Percentiles rank a stretch among this genome's conserved stretches.
Evolutionary conservation across 768 basidiomycete species (phyloP).

Genomic region (Naganishia vaughanmartiniae): DNA sequence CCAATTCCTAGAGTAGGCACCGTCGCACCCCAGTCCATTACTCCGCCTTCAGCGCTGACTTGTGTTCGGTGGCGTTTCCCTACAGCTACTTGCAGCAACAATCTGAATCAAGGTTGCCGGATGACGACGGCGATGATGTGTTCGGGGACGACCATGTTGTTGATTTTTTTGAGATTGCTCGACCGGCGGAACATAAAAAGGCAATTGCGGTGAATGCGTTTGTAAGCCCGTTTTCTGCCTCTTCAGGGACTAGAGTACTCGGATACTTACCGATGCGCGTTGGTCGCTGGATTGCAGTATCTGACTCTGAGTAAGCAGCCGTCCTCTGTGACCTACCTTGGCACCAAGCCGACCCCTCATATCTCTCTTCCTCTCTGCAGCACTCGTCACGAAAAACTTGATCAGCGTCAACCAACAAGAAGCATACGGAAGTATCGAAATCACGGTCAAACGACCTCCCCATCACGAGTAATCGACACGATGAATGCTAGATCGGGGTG

Average conservation of each 20-base stretch:
- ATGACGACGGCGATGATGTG: constrained; percentile 9
- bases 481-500: neutral
- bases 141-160: neutral
- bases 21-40: neutral
- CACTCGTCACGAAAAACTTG: constrained; percentile 16
- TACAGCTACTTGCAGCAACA: constrained; percentile 10
- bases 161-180: constrained; percentile 7
- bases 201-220: constrained; percentile 21
- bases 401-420: constrained; percentile 12
- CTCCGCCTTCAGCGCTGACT: neutral
- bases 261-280: neutral
- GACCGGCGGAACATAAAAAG: constrained; percentile 15
- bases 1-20: constrained; percentile 13
- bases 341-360: neutral
- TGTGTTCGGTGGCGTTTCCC: neutral
- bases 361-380: neutral
- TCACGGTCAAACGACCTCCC: neutral
- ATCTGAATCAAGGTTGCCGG: neutral
- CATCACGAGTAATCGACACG: neutral
- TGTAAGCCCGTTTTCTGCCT: neutral
- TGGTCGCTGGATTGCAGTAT: neutral
- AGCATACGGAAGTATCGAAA: constrained; percentile 10
- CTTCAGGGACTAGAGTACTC: neutral
- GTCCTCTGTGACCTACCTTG: neutral
- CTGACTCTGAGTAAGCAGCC: constrained; percentile 11